A percentile compares a stretch with the other conserved stretches of the same genome.
Evolutionary conservation across 805 yeast genomes (phyloP).

Genomic region (Suhomyces faveliae): DNA sequence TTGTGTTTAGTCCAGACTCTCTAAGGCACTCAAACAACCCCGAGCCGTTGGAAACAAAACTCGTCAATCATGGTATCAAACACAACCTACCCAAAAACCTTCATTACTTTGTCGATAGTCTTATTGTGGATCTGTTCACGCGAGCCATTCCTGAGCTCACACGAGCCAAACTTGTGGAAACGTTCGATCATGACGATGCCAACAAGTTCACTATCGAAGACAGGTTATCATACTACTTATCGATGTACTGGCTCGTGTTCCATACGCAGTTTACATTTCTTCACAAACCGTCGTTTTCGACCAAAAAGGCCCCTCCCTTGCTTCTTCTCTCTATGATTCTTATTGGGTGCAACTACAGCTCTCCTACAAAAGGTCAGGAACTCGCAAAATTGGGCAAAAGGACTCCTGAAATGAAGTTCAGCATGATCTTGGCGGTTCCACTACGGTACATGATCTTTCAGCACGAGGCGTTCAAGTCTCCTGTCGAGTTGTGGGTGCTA

Average conservation of each 20-base stretch:
- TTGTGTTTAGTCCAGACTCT: constrained; percentile 11
- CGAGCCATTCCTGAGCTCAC: constrained; percentile 28
- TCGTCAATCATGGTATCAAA: constrained; percentile 19
- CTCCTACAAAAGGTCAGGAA: constrained; percentile 14
- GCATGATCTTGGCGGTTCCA: constrained; percentile 52
- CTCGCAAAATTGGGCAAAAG: constrained; percentile 18
- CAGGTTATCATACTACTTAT: constrained; percentile 35
- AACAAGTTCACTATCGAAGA: constrained; percentile 25
- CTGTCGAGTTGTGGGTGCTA: constrained; percentile 72
- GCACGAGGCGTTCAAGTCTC: constrained; percentile 70
- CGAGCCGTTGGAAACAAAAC: constrained; percentile 13
- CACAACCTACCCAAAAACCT: constrained; percentile 25
- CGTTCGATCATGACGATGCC: constrained; percentile 25
- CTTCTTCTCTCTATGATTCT: constrained; percentile 55
- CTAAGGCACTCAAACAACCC: background rate
- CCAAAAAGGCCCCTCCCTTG: constrained; percentile 46
- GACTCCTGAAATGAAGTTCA: constrained; percentile 40
- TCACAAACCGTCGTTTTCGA: constrained; percentile 58
- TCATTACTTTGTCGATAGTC: constrained; percentile 40
- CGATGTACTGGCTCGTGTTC: constrained; percentile 55
- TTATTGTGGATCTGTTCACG: constrained; percentile 34
- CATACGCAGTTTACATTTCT: constrained; percentile 60
- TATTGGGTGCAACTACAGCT: constrained; percentile 51
- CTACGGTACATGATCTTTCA: constrained; percentile 70
- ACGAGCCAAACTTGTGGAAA: constrained; percentile 23